Evolutionary conservation across 73 alveolate species (phyloP).

Genomic region (Paraurostyla sp.): DNA sequence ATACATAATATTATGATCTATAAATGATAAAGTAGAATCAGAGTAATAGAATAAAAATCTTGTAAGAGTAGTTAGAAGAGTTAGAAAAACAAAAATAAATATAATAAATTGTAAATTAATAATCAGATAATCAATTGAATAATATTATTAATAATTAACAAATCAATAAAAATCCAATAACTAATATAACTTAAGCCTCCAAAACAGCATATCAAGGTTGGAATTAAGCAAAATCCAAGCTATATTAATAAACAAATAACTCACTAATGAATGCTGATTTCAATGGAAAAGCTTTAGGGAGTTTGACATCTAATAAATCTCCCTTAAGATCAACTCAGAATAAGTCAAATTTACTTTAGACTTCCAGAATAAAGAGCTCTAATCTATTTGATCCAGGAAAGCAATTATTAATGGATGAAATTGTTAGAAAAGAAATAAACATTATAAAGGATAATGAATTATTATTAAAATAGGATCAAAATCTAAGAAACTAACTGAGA

Average conservation of each 20-base stretch:
- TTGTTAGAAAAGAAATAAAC: background rate
- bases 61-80: slow-evolving; percentile 28
- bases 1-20: slow-evolving; percentile 21
- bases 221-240: background rate
- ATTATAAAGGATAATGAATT: background rate
- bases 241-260: too few species aligned
- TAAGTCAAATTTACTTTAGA: background rate
- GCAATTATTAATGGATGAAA: background rate
- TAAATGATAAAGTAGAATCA: background rate
- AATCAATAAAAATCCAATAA: slow-evolving; percentile 23
- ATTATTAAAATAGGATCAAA: background rate
- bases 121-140: background rate
- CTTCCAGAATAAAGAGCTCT: background rate
- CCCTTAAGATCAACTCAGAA: background rate
- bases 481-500: background rate
- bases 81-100: background rate
- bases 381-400: slow-evolving; percentile 30
- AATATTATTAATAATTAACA: too few species aligned
- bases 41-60: background rate
- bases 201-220: slow-evolving; percentile 44
- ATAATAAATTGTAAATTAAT: background rate
- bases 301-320: background rate
- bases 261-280: too few species aligned
- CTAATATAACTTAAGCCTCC: slow-evolving; percentile 39
- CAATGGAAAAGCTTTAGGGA: too few species aligned